These are phyloP conservation scores for Trametes hirsuta DNA, from an alignment of 1,284 basidiomycete species.

Conservation along the genomic window DNA sequence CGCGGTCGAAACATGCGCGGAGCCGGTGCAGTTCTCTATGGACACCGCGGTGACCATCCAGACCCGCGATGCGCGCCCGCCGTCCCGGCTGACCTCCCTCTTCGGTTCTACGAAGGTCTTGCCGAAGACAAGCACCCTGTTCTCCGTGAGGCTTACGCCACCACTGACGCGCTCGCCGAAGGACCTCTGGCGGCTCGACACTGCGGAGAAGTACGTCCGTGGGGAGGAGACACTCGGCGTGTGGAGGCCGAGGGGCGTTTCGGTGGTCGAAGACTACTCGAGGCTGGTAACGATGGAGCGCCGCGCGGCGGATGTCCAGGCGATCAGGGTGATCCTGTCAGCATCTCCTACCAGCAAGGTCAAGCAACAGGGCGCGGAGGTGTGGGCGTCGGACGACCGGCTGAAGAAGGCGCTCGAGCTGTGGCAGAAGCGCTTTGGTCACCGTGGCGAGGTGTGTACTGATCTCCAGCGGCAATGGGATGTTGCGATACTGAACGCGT, in stretches of 20 bases:
- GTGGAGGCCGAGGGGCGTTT: conserved; percentile 90
- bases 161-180: conserved; percentile 84
- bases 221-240: conserved; percentile 84
- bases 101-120: conserved; percentile 78
- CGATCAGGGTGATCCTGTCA: conserved; percentile 77
- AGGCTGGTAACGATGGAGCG: conserved; percentile 71
- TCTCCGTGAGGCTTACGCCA: conserved; percentile 80
- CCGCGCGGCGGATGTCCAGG: conserved; percentile 87
- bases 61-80: conserved; percentile 83
- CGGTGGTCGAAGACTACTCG: conserved; percentile 85
- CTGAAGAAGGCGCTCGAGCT: conserved; percentile 68
- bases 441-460: conserved; percentile 65
- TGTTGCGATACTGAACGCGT: conserved; percentile 3
- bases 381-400: conserved; percentile 67
- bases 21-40: conserved; percentile 85
- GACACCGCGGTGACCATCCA: conserved; percentile 90
- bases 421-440: conserved; percentile 85
- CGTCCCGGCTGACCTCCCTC: conserved; percentile 75
- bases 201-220: conserved; percentile 89
- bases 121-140: conserved; percentile 80
- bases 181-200: conserved; percentile 95
- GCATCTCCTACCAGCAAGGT: conserved; percentile 51
- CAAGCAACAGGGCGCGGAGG: conserved; percentile 53
- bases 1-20: conserved; percentile 80
- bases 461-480: conserved; percentile 14